Evolutionary conservation across 2,329 filamentous ascomycete genomes (phyloP), one percentile per base, ranked within the genome.

Genomic region (Aspergillus piperis): DNA sequence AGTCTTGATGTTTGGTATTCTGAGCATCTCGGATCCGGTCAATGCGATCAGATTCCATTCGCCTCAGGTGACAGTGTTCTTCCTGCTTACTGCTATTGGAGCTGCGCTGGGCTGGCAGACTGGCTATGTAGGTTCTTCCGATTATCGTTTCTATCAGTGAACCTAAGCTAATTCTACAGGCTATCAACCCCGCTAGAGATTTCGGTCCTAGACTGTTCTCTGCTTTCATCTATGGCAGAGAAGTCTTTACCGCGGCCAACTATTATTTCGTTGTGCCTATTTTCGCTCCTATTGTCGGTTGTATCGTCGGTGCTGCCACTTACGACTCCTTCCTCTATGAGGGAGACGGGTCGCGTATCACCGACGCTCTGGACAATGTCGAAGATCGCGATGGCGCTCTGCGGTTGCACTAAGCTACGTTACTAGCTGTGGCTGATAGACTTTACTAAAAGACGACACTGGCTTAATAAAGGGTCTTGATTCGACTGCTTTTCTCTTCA

Each of bases 71-170:
- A 66, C 70, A 1, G 42, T 64, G 15, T 72, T 72, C 36, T 25
- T 73, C 59, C 62, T 73, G 11, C 62, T 73, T 13, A 62, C 70
- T 15, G 63, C 63, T 19, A 73, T 73, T 23, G 70, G 71, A n/a
- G 69, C 71, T 1, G 64, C 71, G 2, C 23, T 73, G 38, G 70
- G 71, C n/a, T 73, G 71, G 71, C 70, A 73, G 63, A 73, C 71
- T 6, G 71, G 71, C 41, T 74, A 73, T 39, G 71, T 73, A 73
- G 4, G 70, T 69, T 42, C 25, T 11, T 50, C 10, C 3, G 2
- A 44, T 54, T 19, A 8, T 7, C 1, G 13, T 36, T 13, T n/a
- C 7, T 2, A 27, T 27, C 4, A 30, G 8, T 4, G 7, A 10
- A 36, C 1, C 8, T 4, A 54, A 23, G 44, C 53, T 58, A 36